These are phyloP conservation scores for Hibiscus trionum DNA, from an alignment of 345 rosid species.

Conservation along the genomic window DNA sequence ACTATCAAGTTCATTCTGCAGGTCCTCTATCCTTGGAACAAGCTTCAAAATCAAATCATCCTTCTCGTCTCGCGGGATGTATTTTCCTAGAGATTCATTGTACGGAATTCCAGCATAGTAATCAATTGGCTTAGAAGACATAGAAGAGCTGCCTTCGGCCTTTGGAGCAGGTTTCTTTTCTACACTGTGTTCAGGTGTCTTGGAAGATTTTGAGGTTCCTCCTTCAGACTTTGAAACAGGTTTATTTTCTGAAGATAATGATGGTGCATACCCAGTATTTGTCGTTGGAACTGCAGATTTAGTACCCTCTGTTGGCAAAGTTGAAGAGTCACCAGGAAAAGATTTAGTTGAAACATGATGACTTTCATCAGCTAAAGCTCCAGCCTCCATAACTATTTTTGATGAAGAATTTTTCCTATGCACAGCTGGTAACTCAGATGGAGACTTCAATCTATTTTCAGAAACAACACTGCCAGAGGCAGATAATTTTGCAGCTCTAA, in stretches of 20 bases:
- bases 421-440: slow-evolving; percentile 20
- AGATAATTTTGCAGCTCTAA: slow-evolving; percentile 16
- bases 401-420: slow-evolving; percentile 25
- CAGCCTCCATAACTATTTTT: slow-evolving; percentile 19
- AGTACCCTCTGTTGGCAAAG: slow-evolving; percentile 7
- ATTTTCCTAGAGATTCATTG: slow-evolving; percentile 34
- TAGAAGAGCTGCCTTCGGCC: neutral
- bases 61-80: slow-evolving; percentile 24
- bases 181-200: slow-evolving; percentile 2
- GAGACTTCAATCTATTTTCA: slow-evolving; percentile 36
- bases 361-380: slow-evolving; percentile 18
- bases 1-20: slow-evolving; percentile 18
- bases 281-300: slow-evolving; percentile 20
- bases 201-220: neutral
- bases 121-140: slow-evolving; percentile 12
- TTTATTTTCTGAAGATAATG: slow-evolving; percentile 14
- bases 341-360: neutral
- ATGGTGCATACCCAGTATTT: slow-evolving; percentile 14
- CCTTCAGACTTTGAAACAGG: slow-evolving; percentile 3
- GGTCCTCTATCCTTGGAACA: slow-evolving; percentile 12
- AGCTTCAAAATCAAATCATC: slow-evolving; percentile 27
- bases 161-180: slow-evolving; percentile 16
- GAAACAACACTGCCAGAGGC: slow-evolving; percentile 24
- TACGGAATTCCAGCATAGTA: slow-evolving; percentile 29
- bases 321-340: slow-evolving; percentile 9